Conservation (phyloP, 208 protist species). For the Angomonas ambiguus region DNA sequence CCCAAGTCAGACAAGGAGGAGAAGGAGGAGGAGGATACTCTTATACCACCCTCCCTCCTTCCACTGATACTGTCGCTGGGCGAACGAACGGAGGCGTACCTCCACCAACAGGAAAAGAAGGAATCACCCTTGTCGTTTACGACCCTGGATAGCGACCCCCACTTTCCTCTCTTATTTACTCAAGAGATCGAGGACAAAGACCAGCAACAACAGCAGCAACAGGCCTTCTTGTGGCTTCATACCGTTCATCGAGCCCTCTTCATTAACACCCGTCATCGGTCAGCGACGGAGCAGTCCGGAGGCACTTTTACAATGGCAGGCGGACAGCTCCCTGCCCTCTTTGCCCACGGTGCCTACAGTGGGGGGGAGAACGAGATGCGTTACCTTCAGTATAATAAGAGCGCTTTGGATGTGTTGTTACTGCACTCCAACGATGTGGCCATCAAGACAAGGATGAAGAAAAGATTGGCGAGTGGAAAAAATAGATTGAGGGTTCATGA, state of each 20-base stretch:
- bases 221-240: conserved; percentile 9
- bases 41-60: not conserved
- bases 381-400: conserved; percentile 66
- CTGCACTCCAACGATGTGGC: conserved; percentile 76
- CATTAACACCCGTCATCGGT: not conserved
- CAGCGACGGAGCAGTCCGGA: not conserved
- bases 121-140: not conserved
- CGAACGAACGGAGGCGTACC: not conserved
- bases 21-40: not conserved
- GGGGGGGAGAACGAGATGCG: conserved; percentile 53
- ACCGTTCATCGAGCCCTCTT: conserved; percentile 9
- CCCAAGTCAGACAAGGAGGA: not conserved
- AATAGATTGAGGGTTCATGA: conserved; percentile 54
- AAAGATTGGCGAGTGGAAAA: conserved; percentile 52
- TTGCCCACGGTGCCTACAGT: conserved; percentile 64
- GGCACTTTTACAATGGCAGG: not conserved
- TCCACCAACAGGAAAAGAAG: not conserved
- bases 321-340: conserved; percentile 40
- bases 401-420: conserved; percentile 69
- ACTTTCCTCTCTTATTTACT: not conserved
- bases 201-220: too few species aligned
- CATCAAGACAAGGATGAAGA: conserved; percentile 68
- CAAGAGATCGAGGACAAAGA: too few species aligned
- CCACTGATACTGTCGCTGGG: not conserved
- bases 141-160: not conserved